phyloP scores from a whole-genome alignment of 2,329 filamentous ascomycete species.

The Curvularia lunata region DNA sequence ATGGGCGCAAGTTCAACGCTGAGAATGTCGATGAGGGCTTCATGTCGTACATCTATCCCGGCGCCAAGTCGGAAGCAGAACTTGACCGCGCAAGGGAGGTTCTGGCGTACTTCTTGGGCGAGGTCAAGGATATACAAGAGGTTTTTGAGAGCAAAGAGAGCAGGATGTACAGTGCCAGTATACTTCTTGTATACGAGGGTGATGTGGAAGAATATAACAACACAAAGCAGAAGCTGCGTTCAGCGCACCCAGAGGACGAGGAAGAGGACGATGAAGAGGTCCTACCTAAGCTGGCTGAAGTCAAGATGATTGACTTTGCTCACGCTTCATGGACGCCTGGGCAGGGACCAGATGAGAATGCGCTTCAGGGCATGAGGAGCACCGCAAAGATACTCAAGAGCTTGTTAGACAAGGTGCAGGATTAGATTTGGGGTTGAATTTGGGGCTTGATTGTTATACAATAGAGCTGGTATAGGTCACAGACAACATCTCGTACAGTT shows the following conservation, averaged over 20 bases:
- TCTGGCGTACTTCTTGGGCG: conserved; percentile 49
- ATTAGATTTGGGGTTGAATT: conserved; percentile 4
- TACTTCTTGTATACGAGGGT: conserved; percentile 71
- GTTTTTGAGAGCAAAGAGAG: conserved; percentile 68
- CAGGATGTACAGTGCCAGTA: conserved; percentile 70
- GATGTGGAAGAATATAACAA: conserved; percentile 62
- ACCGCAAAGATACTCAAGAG: conserved; percentile 74
- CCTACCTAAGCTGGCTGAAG: conserved; percentile 70
- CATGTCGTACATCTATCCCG: conserved; percentile 60
- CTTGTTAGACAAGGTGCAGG: conserved; percentile 52
- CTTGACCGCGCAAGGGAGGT: conserved; percentile 55
- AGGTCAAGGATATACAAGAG: conserved; percentile 62
- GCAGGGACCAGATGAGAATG: conserved; percentile 84
- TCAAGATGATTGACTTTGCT: conserved; percentile 96
- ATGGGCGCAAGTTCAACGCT: conserved; percentile 63
- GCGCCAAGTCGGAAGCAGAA: conserved; percentile 32
- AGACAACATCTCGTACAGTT: neutral
- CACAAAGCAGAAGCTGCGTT: conserved; percentile 41
- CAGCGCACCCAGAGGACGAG: conserved; percentile 40
- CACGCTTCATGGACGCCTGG: conserved; percentile 86
- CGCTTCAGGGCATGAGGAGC: conserved; percentile 74
- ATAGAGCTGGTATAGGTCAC: neutral
- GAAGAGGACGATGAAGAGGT: conserved; percentile 55
- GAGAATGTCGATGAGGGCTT: conserved; percentile 65
- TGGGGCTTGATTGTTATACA: neutral